Evolutionary conservation across 495 filamentous ascomycete genomes (phyloP).

Genomic region (Polyplosphaeria fusca): DNA sequence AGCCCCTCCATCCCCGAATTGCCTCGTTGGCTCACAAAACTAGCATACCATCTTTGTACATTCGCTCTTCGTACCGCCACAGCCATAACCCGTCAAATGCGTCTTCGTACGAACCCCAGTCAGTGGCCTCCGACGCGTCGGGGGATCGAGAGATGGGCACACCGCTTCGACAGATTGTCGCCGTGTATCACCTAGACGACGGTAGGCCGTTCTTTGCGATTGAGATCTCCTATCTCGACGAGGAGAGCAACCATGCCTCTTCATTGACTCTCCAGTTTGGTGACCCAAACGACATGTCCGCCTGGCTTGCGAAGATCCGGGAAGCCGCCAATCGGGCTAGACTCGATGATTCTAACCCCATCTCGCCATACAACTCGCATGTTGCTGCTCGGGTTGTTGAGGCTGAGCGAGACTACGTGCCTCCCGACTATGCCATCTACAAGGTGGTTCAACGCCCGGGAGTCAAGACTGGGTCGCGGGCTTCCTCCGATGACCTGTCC

Average conservation of each 20-base stretch:
- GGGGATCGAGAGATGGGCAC: constrained; percentile 57
- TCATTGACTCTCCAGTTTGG: constrained; percentile 66
- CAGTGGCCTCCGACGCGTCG: constrained; percentile 45
- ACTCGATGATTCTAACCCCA: constrained; percentile 52
- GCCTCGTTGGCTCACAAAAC: no score
- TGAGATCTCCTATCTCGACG: constrained; percentile 75
- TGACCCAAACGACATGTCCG: constrained; percentile 68
- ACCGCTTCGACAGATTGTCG: constrained; percentile 69
- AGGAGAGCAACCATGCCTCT: constrained; percentile 59
- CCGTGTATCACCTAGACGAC: constrained; percentile 76
- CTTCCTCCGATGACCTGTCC: constrained; percentile 74
- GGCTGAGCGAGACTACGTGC: constrained; percentile 70
- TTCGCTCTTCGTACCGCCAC: constrained; percentile 35
- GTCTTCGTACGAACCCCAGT: constrained; percentile 61
- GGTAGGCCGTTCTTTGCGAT: constrained; percentile 73
- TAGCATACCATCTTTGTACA: constrained; percentile 15
- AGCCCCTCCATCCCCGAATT: no score
- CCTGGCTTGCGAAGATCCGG: constrained; percentile 70
- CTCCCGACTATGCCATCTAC: constrained; percentile 71
- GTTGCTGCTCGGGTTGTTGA: constrained; percentile 67
- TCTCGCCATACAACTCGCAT: constrained; percentile 58
- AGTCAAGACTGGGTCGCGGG: constrained; percentile 54
- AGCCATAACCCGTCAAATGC: constrained; percentile 53
- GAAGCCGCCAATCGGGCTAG: constrained; percentile 56
- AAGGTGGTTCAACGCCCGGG: constrained; percentile 74